Evolutionary conservation across 2,329 filamentous ascomycete species (phyloP).

Genomic region (Epichloe amarillans): DNA sequence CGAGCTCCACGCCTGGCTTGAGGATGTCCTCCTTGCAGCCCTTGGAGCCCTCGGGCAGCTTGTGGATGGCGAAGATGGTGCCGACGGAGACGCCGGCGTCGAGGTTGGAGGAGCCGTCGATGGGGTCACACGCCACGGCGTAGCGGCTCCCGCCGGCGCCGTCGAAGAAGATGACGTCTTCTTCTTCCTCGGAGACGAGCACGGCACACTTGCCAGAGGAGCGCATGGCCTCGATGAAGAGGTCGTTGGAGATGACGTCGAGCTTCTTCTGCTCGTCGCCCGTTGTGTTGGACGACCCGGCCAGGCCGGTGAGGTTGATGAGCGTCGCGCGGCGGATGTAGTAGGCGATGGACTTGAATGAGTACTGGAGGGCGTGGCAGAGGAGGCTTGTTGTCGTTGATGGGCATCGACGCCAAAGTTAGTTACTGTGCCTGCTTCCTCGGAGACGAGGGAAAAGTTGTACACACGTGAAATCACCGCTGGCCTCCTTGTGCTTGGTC

Average conservation of each 20-base stretch:
- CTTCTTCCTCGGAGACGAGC: slow-evolving; percentile 96
- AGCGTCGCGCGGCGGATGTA: slow-evolving; percentile 94
- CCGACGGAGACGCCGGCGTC: slow-evolving; percentile 96
- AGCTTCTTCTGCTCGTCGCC: slow-evolving; percentile 99
- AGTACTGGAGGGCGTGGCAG: slow-evolving; percentile 96
- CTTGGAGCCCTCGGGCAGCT: slow-evolving; percentile 62
- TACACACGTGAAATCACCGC: slow-evolving; percentile 91
- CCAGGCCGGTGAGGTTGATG: slow-evolving; percentile 89
- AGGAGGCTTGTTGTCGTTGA: slow-evolving; percentile 55
- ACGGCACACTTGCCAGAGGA: slow-evolving; percentile 83
- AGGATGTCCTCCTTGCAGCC: slow-evolving; percentile 78
- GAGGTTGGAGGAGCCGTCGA: slow-evolving; percentile 94
- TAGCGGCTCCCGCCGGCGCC: slow-evolving; percentile 67
- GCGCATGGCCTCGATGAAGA: slow-evolving; percentile 92
- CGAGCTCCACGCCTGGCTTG: slow-evolving; percentile 76
- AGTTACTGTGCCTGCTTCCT: not conserved
- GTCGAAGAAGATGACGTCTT: slow-evolving; percentile 80
- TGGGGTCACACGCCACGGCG: slow-evolving; percentile 92
- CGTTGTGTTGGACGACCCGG: slow-evolving; percentile 86
- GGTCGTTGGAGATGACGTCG: slow-evolving; percentile 95
- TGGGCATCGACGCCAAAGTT: not conserved
- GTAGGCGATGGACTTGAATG: slow-evolving; percentile 99
- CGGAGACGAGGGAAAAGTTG: too few relatives aligned
- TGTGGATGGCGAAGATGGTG: slow-evolving; percentile 92
- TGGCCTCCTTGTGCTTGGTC: slow-evolving; percentile 81